These are phyloP conservation scores for Juncus effusus DNA, from an alignment of 176 grass and related monocot genomes.

Conservation along the genomic window DNA sequence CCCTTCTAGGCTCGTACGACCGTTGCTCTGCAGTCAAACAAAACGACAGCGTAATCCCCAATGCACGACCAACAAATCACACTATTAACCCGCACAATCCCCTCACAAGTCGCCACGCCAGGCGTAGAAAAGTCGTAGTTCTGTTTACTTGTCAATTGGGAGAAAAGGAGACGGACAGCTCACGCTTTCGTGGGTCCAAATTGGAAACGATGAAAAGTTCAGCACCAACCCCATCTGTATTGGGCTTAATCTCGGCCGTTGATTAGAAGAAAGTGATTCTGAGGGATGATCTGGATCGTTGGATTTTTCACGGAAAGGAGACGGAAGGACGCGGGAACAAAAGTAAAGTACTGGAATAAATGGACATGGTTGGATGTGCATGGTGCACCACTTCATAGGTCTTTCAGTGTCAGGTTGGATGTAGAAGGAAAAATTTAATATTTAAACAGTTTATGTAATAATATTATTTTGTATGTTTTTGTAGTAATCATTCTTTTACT, in stretches of 20 bases:
- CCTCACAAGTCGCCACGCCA: neutral
- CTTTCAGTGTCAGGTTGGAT: neutral
- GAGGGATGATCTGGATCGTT: neutral
- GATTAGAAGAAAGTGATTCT: neutral
- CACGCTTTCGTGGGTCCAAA: slow-evolving; percentile 10
- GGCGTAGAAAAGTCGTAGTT: too few relatives aligned
- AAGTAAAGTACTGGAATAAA: slow-evolving; percentile 2
- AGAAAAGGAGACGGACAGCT: neutral
- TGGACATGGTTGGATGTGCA: neutral
- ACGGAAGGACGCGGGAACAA: slow-evolving; percentile 2
- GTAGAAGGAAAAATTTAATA: neutral
- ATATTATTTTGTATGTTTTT: neutral
- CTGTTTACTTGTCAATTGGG: too few relatives aligned
- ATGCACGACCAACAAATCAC: too few relatives aligned
- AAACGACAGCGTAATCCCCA: too few relatives aligned
- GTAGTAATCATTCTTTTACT: neutral
- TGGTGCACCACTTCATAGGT: slow-evolving; percentile 1
- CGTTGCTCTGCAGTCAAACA: too few relatives aligned
- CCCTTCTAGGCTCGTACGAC: too few relatives aligned
- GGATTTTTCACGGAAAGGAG: neutral
- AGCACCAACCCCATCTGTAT: slow-evolving; percentile 16
- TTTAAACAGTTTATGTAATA: neutral
- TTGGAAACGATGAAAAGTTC: neutral
- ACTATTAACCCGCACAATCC: too few relatives aligned
- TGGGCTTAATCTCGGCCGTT: neutral